Evolutionary conservation across 2,329 filamentous ascomycete species (phyloP), one percentile per base, ranked within the genome.

Genomic region (Pseudofabraea citricarpa): DNA sequence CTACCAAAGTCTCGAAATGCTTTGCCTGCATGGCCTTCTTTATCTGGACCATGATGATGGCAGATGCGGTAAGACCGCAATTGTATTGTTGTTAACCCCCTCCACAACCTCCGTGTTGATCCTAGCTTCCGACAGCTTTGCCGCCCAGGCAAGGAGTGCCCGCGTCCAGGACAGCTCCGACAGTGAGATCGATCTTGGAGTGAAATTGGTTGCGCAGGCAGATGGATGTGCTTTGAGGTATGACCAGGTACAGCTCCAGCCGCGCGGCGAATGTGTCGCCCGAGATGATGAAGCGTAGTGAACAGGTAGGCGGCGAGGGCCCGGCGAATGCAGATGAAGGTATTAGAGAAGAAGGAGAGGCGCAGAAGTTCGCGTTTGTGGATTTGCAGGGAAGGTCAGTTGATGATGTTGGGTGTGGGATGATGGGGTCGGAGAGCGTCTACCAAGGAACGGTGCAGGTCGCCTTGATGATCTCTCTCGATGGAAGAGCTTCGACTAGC

Each of bases 1-100:
- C 64, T 69, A 85, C 81, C 73, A 83, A 59, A 22, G 78, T 83
- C 66, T 84, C 81, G 67, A 72, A 74, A 62, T 85, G 81, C 69
- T 83, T 84, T 47, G 72, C 61, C 66, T 82, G 79, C 69, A 83
- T 79, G 54, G 72, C 68, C 69, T 84, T 85, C 46, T 74, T 79
- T 59, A 85, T 84, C 68, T 79, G 83, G 61, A 77, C 81, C 81
- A 85, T 85, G 58, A 55, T 80, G 72, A 71, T 65, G 62, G 61
- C 62, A 60, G 63, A 64, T 64, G 77, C 78, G 77, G 79, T 75
- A 68, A 64, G 66, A 76, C 77, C 77, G 77, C 77, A 50, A 47
- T 44, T 50, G 47, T 45, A 47, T 55, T 43, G 41, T 40, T 48
- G 51, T 47, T 45, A 35, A 50, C 73, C 76, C 74, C 75, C 75